These are phyloP conservation scores for Colletotrichum tamarilloi DNA, from an alignment of 2,329 filamentous ascomycete genomes.

Conservation along the genomic window DNA sequence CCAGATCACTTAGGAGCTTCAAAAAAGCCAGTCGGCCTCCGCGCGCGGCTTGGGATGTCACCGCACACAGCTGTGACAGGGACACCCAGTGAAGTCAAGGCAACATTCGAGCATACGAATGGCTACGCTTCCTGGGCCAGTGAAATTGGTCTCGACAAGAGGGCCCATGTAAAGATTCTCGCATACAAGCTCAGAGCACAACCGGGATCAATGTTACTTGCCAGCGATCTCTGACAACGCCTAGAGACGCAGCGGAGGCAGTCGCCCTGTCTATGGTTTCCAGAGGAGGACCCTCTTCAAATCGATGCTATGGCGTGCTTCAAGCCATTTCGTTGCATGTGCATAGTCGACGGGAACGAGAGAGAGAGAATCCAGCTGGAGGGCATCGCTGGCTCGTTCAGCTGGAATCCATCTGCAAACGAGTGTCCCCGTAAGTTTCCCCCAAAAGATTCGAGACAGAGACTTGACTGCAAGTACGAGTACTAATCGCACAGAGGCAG, in stretches of 20 bases:
- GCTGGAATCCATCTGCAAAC: no score
- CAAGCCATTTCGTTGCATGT: background rate
- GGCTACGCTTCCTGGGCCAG: background rate
- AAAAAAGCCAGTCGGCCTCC: no score
- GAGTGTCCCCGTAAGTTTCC: no score
- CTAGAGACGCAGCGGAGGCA: background rate
- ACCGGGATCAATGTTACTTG: background rate
- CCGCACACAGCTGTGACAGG: background rate
- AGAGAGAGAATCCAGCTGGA: no score
- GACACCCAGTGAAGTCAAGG: background rate
- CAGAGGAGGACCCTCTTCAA: background rate
- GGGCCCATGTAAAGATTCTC: background rate
- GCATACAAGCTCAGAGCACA: background rate
- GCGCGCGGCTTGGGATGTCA: no score
- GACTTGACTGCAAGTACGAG: no score
- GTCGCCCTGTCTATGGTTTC: background rate
- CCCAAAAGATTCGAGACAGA: no score
- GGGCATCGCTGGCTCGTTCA: no score
- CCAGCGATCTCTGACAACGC: background rate
- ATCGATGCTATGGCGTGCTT: background rate
- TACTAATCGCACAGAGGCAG: no score
- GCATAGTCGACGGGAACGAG: no score
- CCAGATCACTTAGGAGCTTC: background rate
- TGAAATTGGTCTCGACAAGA: background rate
- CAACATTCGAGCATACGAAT: background rate